Conservation (phyloP, 2,329 filamentous ascomycete genomes). For the Xylariaceae sp. region DNA sequence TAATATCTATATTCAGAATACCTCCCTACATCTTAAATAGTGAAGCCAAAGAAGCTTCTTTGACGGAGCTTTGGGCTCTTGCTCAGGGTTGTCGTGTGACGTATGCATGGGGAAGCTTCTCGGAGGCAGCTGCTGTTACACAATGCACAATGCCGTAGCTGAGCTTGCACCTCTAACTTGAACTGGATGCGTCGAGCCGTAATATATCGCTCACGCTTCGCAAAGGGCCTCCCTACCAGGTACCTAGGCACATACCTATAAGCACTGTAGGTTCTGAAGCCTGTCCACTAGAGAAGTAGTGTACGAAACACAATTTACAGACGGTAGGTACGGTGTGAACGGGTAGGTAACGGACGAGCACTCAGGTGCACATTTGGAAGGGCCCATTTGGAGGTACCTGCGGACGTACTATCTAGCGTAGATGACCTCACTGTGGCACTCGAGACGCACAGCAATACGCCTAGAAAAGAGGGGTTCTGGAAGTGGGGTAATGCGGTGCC, state of each 20-base stretch:
- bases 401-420: neutral
- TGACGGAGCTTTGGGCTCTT: neutral
- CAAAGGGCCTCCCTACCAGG: no score
- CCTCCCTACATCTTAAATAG: no score
- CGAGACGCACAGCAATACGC: conserved; percentile 21
- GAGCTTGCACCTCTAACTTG: neutral
- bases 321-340: no score
- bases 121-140: conserved; percentile 8
- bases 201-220: neutral
- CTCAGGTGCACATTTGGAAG: no score
- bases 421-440: conserved; percentile 19
- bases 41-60: neutral
- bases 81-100: conserved; percentile 14
- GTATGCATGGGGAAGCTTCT: conserved; percentile 12
- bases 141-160: conserved; percentile 7
- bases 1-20: no score
- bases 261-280: no score
- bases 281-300: no score
- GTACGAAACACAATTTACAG: no score
- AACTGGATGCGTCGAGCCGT: no score
- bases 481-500: conserved; percentile 25
- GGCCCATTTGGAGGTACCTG: no score
- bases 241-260: neutral
- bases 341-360: no score
- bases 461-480: conserved; percentile 25